Conservation (phyloP, 148 eudicot species). For the Limonium bicolor region DNA sequence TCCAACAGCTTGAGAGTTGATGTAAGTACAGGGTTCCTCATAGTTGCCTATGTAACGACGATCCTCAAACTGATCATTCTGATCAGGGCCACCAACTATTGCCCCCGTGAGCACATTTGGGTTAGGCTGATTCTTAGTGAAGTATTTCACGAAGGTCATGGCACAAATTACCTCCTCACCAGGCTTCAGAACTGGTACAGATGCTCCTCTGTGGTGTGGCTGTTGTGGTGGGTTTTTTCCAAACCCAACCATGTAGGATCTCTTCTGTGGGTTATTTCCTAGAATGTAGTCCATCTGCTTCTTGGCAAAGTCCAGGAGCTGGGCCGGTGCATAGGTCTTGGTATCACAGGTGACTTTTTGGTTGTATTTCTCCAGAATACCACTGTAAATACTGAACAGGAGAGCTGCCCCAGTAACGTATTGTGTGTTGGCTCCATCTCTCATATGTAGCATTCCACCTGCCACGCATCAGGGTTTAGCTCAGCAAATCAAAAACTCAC, state of each 20-base stretch:
- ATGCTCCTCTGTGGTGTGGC: neutral
- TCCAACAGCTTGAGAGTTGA: too few species aligned
- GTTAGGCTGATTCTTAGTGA: neutral
- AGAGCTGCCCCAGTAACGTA: conserved; percentile 61
- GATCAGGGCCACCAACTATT: neutral
- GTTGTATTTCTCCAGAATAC: conserved; percentile 39
- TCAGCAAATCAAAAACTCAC: too few species aligned
- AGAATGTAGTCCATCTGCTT: conserved; percentile 8
- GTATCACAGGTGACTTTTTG: conserved; percentile 41
- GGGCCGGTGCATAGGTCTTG: conserved; percentile 24
- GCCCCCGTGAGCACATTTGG: neutral
- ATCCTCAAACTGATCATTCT: neutral
- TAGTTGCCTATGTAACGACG: too few species aligned
- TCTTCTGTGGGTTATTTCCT: neutral
- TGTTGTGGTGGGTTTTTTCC: neutral
- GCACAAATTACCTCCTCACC: neutral
- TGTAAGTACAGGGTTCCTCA: too few species aligned
- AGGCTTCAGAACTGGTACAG: neutral
- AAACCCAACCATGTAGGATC: neutral
- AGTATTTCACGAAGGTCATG: neutral
- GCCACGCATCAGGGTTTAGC: too few species aligned
- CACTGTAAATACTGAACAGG: conserved; percentile 51
- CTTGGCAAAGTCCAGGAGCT: conserved; percentile 49
- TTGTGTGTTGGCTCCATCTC: conserved; percentile 90
- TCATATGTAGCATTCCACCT: conserved; percentile 58